phyloP scores from a whole-genome alignment of 345 rosid species.

The Physaria fendleri region DNA sequence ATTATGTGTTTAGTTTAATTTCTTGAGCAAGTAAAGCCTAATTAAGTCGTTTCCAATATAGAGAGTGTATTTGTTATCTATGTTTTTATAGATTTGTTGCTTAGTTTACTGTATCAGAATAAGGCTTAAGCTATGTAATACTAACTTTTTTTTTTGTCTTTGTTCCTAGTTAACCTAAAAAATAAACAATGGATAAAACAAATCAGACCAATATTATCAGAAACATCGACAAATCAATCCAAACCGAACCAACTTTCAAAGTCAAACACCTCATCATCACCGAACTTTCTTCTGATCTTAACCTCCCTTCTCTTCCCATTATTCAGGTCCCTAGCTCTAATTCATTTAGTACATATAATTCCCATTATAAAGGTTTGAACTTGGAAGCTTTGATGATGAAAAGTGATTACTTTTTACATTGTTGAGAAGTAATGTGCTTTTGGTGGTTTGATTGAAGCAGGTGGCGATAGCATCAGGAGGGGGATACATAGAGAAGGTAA shows the following conservation, averaged over 20 bases:
- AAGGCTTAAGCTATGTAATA: no score
- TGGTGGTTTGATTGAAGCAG: conserved; percentile 33
- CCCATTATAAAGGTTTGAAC: neutral
- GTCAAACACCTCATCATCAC: conserved; percentile 7
- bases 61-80: neutral
- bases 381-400: neutral
- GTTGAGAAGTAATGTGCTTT: neutral
- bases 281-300: conserved; percentile 57
- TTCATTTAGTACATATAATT: neutral
- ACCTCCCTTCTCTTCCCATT: conserved; percentile 65
- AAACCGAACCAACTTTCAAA: neutral
- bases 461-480: conserved; percentile 80
- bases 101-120: no score
- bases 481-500: conserved; percentile 51
- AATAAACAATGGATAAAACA: conserved; percentile 30
- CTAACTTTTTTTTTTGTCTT: no score
- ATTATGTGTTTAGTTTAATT: neutral
- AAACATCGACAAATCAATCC: neutral
- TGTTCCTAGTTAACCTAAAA: no score
- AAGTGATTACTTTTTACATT: neutral
- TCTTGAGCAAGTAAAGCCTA: neutral
- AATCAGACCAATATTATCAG: neutral
- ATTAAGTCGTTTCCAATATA: neutral
- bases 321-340: conserved; percentile 44
- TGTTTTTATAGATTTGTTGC: conserved; percentile 1